Evolutionary conservation across 345 rosid genomes (phyloP), one percentile per base, ranked within the genome.

Genomic region (Hibiscus syriacus): DNA sequence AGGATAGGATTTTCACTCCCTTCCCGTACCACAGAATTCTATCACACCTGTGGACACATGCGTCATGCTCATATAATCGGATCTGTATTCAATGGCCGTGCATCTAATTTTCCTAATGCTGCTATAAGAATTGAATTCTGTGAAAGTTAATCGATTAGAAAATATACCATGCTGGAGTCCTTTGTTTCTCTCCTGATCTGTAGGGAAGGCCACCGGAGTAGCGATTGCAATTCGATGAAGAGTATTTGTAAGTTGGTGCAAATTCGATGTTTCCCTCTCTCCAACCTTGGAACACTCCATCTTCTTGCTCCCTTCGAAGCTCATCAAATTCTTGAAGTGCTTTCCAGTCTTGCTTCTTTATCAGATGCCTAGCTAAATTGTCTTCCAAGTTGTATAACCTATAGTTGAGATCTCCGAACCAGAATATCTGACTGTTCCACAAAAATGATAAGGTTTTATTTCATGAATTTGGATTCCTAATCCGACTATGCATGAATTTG

Each of bases 391-490:
- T 76, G 43, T 19, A 36, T 65, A 88, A 57, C 78, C 94, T 80
- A 49, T 88, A 88, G 83, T 88, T 88, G 69, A 88, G 89, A 74
- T 88, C 94, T 65, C 94, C 94, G 12, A 88, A 86, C 94, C 89
- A 88, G 78, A 88, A 88, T 74, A 88, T 86, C 64, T 72, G 81
- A 72, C 94, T 88, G 83, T 45, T 69, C 60, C 77, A 43, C 38
- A 66, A 66, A 38, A 46, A 68, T 11, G 56, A 69, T n/a, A 16
- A 27, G 23, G 46, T 5, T 23, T 49, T 11, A 20, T 17, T 41
- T 60, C 27, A 3, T 16, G 62, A 60, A 70, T 22, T 50, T 53
- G 39, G 27, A 30, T 43, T 57, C 55, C 66, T 19, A 12, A 19
- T 23, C 34, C 6, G 30, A 48, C 6, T 48, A 17, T 27, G 27